Evolutionary conservation across 2,329 filamentous ascomycete genomes (phyloP), one percentile per base, ranked within the genome.

Genomic region (Cladosporium sphaerospermum): DNA sequence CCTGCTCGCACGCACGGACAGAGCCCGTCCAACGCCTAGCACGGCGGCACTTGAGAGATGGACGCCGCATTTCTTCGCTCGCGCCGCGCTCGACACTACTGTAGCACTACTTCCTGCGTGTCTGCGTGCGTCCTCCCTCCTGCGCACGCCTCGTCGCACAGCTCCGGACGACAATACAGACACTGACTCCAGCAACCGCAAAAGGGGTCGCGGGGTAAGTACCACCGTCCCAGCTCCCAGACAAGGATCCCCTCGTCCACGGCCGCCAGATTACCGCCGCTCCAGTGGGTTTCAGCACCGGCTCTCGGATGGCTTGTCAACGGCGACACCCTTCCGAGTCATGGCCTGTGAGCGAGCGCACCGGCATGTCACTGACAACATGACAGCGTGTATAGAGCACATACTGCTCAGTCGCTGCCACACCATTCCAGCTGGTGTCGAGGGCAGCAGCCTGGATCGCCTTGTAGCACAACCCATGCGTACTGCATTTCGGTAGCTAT

Each of bases 391-490:
- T 40, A 51, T 14, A 50, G 18, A 39, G 32, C 48, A 18, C 19
- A 49, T 40, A 44, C 40, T 36, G 28, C 48, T 42, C 48, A 19
- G 31, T 44, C 32, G 31, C 18, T 36, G 32, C 48, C 42, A 44
- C 48, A 51, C 48, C 31, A 36, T 4, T 41, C 33, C 34, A 16
- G 16, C 42, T 32, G 42, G 19, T 42, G 23, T 32, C 41, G 40
- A 41, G 32, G 39, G 37, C 32, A 14, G 19, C 48, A 43, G 48
- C 48, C 48, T 44, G 31, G 48, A 44, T 51, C 40, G n/a, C 48
- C 48, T 28, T 51, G 48, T 51, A 36, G 48, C 48, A 51, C 48
- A 51, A 40, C 48, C 44, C 48, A 51, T 51, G 48, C 36, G 48
- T 28, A 33, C 48, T 44, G 40, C 40, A 37, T 28, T 33, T 43